A percentile compares a stretch with the other conserved stretches of the same genome.
These are phyloP conservation scores for Dicorynia guianensis DNA, from an alignment of 306 rosid genomes.

Conservation along the genomic window DNA sequence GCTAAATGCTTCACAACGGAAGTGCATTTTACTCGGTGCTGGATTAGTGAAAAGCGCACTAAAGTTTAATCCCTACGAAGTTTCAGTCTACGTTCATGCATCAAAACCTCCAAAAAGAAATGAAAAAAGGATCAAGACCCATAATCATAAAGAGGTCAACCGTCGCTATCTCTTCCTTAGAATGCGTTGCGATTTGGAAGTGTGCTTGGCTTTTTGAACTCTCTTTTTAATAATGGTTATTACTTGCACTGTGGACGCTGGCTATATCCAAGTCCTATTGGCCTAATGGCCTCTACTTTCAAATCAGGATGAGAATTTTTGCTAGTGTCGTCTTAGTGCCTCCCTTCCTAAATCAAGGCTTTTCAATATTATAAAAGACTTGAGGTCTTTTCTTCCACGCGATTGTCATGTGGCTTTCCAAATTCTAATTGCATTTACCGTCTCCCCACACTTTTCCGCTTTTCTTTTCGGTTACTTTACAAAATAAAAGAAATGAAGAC, in stretches of 20 bases:
- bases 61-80: constrained; percentile 32
- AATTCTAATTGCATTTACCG: not conserved
- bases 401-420: not conserved
- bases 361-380: constrained; percentile 23
- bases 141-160: constrained; percentile 17
- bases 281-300: too few species aligned
- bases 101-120: not conserved
- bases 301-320: too few species aligned
- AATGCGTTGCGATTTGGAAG: constrained; percentile 48
- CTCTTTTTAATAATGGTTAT: not conserved
- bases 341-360: too few species aligned
- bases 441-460: constrained; percentile 9
- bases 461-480: too few species aligned
- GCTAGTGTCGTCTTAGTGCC: too few species aligned
- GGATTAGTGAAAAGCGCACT: constrained; percentile 43
- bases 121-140: constrained; percentile 17
- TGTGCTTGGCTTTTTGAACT: constrained; percentile 33
- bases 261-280: not conserved
- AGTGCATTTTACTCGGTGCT: constrained; percentile 39
- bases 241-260: constrained; percentile 25
- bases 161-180: constrained; percentile 8
- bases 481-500: too few species aligned
- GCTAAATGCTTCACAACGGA: constrained; percentile 1
- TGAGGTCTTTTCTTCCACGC: not conserved
- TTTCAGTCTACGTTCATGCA: constrained; percentile 20